phyloP scores from a whole-genome alignment of 163 green algal species.

The Chloromonas sp. region DNA sequence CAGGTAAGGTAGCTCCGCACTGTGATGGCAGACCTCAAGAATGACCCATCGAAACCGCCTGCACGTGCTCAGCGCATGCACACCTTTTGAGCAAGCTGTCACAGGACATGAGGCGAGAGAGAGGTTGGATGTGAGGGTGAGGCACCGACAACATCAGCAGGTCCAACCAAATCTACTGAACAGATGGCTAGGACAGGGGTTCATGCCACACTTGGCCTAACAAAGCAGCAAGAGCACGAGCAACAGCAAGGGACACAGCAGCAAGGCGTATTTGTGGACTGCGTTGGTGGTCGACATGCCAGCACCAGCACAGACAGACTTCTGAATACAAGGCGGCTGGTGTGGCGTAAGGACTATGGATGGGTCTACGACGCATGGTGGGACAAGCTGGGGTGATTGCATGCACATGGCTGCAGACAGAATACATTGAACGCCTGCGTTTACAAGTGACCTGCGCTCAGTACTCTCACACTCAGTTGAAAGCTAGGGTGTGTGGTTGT shows the following conservation, averaged over 20 bases:
- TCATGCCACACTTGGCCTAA: neutral
- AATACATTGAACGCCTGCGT: too few relatives aligned
- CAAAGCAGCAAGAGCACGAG: neutral
- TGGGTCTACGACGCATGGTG: too few relatives aligned
- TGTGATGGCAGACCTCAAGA: neutral
- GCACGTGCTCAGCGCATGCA: neutral
- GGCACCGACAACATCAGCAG: neutral
- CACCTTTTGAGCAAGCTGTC: too few relatives aligned
- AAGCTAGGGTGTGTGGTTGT: too few relatives aligned
- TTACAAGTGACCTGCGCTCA: too few relatives aligned
- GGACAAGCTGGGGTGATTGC: too few relatives aligned
- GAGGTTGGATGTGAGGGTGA: neutral
- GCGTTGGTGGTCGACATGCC: neutral
- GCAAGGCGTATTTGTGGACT: neutral
- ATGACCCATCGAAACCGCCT: neutral
- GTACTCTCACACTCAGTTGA: too few relatives aligned
- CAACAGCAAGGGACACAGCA: neutral
- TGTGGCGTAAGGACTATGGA: too few relatives aligned
- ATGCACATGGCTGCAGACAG: too few relatives aligned
- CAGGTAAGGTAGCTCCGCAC: neutral
- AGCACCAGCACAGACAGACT: neutral
- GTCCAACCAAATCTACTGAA: neutral
- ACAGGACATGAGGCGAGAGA: too few relatives aligned
- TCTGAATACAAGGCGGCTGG: too few relatives aligned
- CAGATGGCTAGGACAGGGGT: neutral